Evolutionary conservation across 306 rosid genomes (phyloP).

Genomic region (Ochetophila trinervis): DNA sequence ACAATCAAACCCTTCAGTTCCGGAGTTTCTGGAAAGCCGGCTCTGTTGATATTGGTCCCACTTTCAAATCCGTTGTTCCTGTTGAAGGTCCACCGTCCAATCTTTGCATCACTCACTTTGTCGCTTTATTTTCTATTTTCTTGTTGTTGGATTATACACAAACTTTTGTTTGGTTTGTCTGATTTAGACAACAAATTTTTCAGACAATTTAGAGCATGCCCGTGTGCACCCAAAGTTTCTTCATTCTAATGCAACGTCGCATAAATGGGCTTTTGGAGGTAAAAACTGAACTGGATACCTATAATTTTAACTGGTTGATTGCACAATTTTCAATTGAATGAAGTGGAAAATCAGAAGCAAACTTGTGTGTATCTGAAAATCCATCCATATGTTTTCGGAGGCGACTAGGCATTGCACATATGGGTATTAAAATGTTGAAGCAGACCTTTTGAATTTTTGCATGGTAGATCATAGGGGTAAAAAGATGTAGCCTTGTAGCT

Average conservation of each 20-base stretch:
- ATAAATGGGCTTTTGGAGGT: conserved; percentile 99
- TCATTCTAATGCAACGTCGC: conserved; percentile 96
- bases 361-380: too few species aligned
- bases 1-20: not conserved
- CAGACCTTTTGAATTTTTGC: too few species aligned
- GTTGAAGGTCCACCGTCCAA: not conserved
- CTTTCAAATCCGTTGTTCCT: not conserved
- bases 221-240: conserved; percentile 98
- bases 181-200: not conserved
- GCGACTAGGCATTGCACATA: too few species aligned
- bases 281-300: not conserved
- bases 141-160: not conserved
- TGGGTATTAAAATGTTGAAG: too few species aligned
- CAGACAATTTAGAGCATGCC: conserved; percentile 80
- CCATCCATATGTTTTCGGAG: too few species aligned
- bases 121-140: not conserved
- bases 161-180: not conserved
- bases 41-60: not conserved
- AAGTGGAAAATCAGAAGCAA: too few species aligned
- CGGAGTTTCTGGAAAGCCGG: not conserved
- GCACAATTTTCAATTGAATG: not conserved
- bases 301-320: not conserved
- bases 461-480: too few species aligned
- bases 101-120: too few species aligned
- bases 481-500: too few species aligned